Percentiles rank a stretch among this genome's conserved stretches.
phyloP scores from a whole-genome alignment of 1,139 yeast genomes.

The Schwanniomyces etchellsii region DNA sequence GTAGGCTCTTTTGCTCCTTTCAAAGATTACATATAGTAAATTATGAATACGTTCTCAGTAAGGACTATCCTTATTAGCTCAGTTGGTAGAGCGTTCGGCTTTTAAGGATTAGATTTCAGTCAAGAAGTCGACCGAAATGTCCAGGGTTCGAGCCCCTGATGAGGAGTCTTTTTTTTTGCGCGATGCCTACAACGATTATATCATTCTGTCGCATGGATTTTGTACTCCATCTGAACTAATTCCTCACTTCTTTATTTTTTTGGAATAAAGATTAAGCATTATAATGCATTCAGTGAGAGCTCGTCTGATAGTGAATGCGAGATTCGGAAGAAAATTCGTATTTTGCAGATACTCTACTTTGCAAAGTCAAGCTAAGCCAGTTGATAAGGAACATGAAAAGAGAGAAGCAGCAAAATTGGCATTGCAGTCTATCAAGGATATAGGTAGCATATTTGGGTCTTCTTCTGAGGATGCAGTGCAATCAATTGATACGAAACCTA shows the following conservation, averaged over 20 bases:
- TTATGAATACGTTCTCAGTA: not conserved
- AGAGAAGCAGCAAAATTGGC: slow-evolving; percentile 39
- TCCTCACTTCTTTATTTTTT: too few species aligned
- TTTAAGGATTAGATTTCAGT: slow-evolving; percentile 6
- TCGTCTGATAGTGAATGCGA: too few species aligned
- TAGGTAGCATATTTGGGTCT: slow-evolving; percentile 28
- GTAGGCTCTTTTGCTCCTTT: too few species aligned
- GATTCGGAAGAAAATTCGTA: too few species aligned
- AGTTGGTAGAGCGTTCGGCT: slow-evolving; percentile 8
- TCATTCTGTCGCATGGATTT: too few species aligned
- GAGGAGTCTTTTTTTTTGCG: slow-evolving; percentile 6
- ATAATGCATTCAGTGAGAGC: too few species aligned
- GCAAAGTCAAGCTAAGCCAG: not conserved
- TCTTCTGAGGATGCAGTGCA: slow-evolving; percentile 34
- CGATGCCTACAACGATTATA: too few species aligned
- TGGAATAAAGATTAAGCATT: too few species aligned
- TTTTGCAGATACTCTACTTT: too few species aligned
- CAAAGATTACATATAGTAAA: too few species aligned
- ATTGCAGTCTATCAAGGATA: slow-evolving; percentile 37
- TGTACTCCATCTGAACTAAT: too few species aligned
- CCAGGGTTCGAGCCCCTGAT: slow-evolving; percentile 8
- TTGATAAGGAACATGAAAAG: not conserved
- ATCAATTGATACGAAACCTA: slow-evolving; percentile 51
- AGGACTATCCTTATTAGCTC: slow-evolving; percentile 6
- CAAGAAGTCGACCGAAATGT: slow-evolving; percentile 7